Evolutionary conservation across 192 early-diverging fungal genomes (phyloP).

Genomic region (Dimargaris cristalligena): DNA sequence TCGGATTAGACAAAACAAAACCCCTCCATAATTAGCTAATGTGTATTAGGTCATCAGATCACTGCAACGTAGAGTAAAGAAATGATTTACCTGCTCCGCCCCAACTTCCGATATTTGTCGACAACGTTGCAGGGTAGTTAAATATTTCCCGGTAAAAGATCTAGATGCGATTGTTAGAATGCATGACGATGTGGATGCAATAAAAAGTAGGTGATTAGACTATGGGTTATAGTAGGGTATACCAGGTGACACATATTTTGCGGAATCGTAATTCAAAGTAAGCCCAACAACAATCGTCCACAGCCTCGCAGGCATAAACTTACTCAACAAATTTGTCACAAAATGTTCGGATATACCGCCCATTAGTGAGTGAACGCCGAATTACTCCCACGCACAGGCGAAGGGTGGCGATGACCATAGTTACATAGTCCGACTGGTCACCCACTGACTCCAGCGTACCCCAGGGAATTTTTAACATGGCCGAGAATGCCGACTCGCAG

Average conservation of each 20-base stretch:
- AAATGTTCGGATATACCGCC: conserved; percentile 70
- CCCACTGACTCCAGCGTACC: conserved; percentile 68
- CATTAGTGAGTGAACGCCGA: conserved; percentile 41
- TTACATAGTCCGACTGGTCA: conserved; percentile 83
- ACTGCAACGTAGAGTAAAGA: too few species aligned
- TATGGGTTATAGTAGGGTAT: too few species aligned
- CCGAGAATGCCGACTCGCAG: conserved; percentile 47
- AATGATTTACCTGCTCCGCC: conserved; percentile 94
- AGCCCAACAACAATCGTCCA: too few species aligned
- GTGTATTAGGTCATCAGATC: too few species aligned
- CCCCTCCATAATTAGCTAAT: conserved; percentile 20
- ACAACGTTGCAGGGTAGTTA: conserved; percentile 53
- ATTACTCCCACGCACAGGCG: conserved; percentile 35
- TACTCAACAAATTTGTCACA: conserved; percentile 88
- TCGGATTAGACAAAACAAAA: background rate
- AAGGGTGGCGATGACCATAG: conserved; percentile 40
- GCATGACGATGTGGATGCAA: too few species aligned
- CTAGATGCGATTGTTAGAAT: too few species aligned
- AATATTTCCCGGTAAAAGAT: conserved; percentile 51
- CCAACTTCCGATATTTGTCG: conserved; percentile 81
- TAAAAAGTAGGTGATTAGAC: too few species aligned
- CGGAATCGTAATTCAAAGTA: too few species aligned
- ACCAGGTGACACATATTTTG: too few species aligned
- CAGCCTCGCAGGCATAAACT: too few species aligned
- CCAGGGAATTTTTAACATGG: conserved; percentile 71